These are phyloP conservation scores for Trichophyton verrucosum DNA, from an alignment of 2,329 filamentous ascomycete genomes.

Conservation along the genomic window DNA sequence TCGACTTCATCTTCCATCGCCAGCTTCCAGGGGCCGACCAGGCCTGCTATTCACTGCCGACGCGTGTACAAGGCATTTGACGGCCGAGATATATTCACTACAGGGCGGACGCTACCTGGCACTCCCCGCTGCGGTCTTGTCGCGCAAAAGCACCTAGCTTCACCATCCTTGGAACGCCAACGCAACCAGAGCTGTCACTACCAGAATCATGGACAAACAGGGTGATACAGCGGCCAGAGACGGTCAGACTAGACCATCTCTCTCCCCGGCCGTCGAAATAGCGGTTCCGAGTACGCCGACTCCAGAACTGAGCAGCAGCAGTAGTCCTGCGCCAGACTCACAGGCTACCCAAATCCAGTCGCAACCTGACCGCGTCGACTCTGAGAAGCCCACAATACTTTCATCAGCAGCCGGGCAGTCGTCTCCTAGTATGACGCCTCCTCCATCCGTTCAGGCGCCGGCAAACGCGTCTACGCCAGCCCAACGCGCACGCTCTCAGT, in stretches of 20 bases:
- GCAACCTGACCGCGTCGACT: constrained; percentile 12
- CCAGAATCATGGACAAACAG: not conserved
- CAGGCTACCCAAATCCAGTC: not conserved
- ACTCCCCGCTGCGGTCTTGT: too few relatives aligned
- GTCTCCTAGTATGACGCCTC: constrained; percentile 47
- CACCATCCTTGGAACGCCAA: not conserved
- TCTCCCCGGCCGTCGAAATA: not conserved
- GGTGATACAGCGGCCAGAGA: not conserved
- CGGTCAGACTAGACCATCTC: not conserved
- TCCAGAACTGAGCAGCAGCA: not conserved
- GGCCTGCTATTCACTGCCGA: not conserved
- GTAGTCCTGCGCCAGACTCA: not conserved
- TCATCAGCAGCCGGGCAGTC: constrained; percentile 35
- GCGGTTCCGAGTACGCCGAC: constrained; percentile 1
- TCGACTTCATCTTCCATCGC: not conserved
- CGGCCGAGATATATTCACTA: too few relatives aligned
- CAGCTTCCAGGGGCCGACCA: not conserved
- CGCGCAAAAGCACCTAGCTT: not conserved
- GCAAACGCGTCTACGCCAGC: constrained; percentile 18
- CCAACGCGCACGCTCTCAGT: constrained; percentile 32
- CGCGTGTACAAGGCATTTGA: not conserved
- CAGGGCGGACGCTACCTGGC: too few relatives aligned
- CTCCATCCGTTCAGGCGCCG: constrained; percentile 48
- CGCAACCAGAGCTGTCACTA: too few relatives aligned
- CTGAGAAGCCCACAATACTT: constrained; percentile 4